Percentiles rank a stretch among this genome's conserved stretches.
phyloP scores from a whole-genome alignment of 2,329 filamentous ascomycete species.

The Fusarium anthophilum region DNA sequence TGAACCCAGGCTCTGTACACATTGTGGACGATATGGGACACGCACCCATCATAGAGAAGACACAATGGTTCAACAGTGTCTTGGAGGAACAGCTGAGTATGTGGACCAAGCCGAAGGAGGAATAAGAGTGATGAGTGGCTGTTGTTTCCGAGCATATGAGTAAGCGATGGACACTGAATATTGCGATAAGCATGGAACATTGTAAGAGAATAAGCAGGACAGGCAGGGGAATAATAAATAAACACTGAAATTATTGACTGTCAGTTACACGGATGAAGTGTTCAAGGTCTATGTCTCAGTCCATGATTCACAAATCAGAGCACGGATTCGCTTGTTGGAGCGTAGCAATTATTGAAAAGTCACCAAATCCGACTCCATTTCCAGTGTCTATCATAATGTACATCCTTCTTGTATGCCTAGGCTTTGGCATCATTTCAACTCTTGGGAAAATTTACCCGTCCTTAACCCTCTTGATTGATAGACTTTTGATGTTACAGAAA shows the following conservation, averaged over 20 bases:
- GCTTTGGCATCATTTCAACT: not conserved
- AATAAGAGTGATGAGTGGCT: not conserved
- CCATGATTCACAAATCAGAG: not conserved
- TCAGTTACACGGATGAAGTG: slow-evolving; percentile 17
- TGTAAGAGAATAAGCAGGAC: not conserved
- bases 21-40: slow-evolving; percentile 80
- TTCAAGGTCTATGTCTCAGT: slow-evolving; percentile 10
- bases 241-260: not conserved
- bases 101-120: slow-evolving; percentile 57
- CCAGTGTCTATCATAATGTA: slow-evolving; percentile 22
- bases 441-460: not conserved
- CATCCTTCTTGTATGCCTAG: slow-evolving; percentile 6
- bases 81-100: slow-evolving; percentile 66
- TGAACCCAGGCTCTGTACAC: slow-evolving; percentile 69
- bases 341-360: not conserved
- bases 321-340: not conserved
- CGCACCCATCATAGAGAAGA: slow-evolving; percentile 76
- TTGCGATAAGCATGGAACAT: not conserved
- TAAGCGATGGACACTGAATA: not conserved
- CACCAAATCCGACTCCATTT: slow-evolving; percentile 1
- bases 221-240: not conserved
- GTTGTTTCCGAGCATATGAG: not conserved
- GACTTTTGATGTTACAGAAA: slow-evolving; percentile 5
- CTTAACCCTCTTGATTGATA: not conserved
- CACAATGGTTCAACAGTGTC: slow-evolving; percentile 72